Evolutionary conservation across 2,329 filamentous ascomycete genomes (phyloP).

Genomic region (Fusarium phyllophilum): DNA sequence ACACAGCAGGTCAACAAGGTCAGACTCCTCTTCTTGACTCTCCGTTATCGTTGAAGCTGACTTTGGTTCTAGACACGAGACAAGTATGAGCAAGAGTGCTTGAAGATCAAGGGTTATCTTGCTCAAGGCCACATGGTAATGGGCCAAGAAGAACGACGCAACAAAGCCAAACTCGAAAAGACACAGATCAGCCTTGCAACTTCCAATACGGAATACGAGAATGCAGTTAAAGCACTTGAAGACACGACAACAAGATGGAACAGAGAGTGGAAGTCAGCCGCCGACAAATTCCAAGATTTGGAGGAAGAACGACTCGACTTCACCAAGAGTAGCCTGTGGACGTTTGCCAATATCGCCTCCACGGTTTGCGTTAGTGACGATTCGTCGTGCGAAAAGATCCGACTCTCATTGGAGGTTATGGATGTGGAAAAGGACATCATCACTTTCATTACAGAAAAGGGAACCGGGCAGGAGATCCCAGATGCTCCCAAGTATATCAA

Average conservation of each 20-base stretch:
- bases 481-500: slow-evolving; percentile 99
- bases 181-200: slow-evolving; percentile 94
- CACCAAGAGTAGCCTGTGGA: slow-evolving; percentile 97
- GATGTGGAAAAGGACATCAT: slow-evolving; percentile 97
- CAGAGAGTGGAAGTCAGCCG: slow-evolving; percentile 96
- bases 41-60: slow-evolving; percentile 1
- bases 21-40: slow-evolving; percentile 32
- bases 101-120: slow-evolving; percentile 98
- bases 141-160: slow-evolving; percentile 98
- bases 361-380: slow-evolving; percentile 99
- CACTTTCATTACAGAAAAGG: slow-evolving; percentile 85
- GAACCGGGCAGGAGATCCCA: slow-evolving; percentile 96
- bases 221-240: slow-evolving; percentile 90
- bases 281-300: slow-evolving; percentile 98
- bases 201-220: slow-evolving; percentile 93
- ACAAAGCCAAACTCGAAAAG: slow-evolving; percentile 98
- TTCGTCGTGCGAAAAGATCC: slow-evolving; percentile 94
- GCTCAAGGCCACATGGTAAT: slow-evolving; percentile 99
- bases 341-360: slow-evolving; percentile 95
- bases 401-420: slow-evolving; percentile 90
- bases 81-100: slow-evolving; percentile 95
- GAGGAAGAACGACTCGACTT: slow-evolving; percentile 98
- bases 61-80: slow-evolving; percentile 75
- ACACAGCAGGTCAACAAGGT: slow-evolving; percentile 93
- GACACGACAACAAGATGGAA: slow-evolving; percentile 98